Percentiles rank a stretch among this genome's conserved stretches.
These are phyloP conservation scores for Fusarium coicis DNA, from an alignment of 2,329 filamentous ascomycete genomes.

Conservation along the genomic window DNA sequence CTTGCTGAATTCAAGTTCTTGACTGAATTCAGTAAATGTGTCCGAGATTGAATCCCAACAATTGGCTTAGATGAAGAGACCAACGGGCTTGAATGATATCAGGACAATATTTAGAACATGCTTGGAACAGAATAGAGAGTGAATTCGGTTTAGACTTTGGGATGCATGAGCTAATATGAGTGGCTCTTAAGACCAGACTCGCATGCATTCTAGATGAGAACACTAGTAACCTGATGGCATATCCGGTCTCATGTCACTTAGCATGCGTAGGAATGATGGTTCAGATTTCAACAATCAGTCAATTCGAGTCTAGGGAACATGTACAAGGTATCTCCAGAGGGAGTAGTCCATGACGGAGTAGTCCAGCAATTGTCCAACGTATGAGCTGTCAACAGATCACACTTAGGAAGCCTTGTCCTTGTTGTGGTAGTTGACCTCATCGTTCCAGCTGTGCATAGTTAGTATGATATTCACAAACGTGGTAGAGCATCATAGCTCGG, in stretches of 20 bases:
- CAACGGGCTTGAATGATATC: not conserved
- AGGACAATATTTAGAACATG: not conserved
- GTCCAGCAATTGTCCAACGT: constrained; percentile 44
- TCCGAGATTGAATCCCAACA: not conserved
- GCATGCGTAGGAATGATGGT: not conserved
- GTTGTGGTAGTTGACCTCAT: constrained; percentile 96
- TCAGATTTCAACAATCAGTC: constrained; percentile 37
- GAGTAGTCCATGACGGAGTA: constrained; percentile 41
- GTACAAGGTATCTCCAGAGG: constrained; percentile 45
- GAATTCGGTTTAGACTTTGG: not conserved
- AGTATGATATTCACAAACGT: constrained; percentile 16
- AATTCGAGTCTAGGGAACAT: constrained; percentile 50
- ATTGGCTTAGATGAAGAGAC: not conserved
- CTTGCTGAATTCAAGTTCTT: not conserved
- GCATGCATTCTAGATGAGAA: not conserved
- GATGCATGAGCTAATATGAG: too few relatives aligned
- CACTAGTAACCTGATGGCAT: not conserved
- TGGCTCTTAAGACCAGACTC: not conserved
- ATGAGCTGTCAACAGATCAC: constrained; percentile 25
- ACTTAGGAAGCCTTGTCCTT: constrained; percentile 75
- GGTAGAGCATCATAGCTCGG: not conserved
- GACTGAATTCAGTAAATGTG: too few relatives aligned
- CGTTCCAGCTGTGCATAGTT: constrained; percentile 81
- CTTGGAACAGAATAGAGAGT: not conserved
- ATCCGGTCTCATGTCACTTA: not conserved